phyloP scores from a whole-genome alignment of 352 stramenopile species.

The Plasmopara muralis region DNA sequence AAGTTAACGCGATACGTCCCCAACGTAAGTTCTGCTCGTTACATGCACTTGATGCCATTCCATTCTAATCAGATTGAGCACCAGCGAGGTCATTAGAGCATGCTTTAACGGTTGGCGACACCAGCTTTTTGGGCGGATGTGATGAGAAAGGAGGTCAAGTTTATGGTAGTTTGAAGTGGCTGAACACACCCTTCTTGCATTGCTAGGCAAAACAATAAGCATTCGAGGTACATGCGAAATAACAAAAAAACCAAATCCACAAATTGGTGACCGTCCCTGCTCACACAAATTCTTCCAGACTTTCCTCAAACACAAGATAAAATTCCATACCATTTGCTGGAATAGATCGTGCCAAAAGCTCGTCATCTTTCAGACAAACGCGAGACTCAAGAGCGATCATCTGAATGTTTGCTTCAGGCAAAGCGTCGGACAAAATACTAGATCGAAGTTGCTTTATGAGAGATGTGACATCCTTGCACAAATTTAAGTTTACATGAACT shows the following conservation, averaged over 20 bases:
- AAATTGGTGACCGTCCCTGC: not conserved
- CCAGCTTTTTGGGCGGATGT: too few relatives aligned
- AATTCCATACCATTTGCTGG: conserved; percentile 20
- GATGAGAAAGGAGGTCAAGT: too few relatives aligned
- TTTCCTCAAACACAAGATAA: conserved; percentile 23
- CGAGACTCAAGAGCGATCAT: conserved; percentile 18
- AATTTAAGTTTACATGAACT: conserved; percentile 13
- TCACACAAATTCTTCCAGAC: conserved; percentile 18
- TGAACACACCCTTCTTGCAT: too few relatives aligned
- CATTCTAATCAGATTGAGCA: too few relatives aligned
- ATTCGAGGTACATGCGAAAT: too few relatives aligned
- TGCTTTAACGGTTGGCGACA: too few relatives aligned
- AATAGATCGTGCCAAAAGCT: conserved; percentile 18
- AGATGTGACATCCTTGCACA: conserved; percentile 14
- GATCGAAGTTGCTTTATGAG: conserved; percentile 16
- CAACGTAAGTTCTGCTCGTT: too few relatives aligned
- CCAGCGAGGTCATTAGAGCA: too few relatives aligned
- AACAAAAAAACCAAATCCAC: not conserved
- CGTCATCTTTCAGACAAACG: conserved; percentile 12
- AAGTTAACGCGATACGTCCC: too few relatives aligned
- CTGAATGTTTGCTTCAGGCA: conserved; percentile 10
- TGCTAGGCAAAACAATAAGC: too few relatives aligned
- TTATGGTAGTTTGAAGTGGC: too few relatives aligned
- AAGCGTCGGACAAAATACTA: conserved; percentile 12
- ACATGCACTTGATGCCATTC: too few relatives aligned